A percentile compares a stretch with the other conserved stretches of the same genome.
phyloP scores from a whole-genome alignment of 2,329 filamentous ascomycete species.

The Xylaria polymorpha region DNA sequence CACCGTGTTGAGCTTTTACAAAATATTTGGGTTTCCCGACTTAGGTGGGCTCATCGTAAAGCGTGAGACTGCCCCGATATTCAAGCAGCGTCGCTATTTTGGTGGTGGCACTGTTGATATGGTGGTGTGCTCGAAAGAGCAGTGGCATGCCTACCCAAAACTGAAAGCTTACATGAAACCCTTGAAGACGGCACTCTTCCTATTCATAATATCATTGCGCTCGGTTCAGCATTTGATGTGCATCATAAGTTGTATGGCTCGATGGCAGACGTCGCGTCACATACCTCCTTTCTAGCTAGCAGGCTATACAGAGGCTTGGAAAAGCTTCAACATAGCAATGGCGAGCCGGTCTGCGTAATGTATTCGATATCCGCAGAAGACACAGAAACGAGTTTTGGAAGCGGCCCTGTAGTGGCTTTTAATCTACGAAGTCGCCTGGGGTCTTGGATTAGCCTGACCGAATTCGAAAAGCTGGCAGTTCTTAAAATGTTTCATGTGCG shows the following conservation, averaged over 20 bases:
- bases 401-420: conserved; percentile 85
- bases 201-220: conserved; percentile 87
- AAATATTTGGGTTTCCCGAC: conserved; percentile 97
- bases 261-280: conserved; percentile 75
- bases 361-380: conserved; percentile 61
- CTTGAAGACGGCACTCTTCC: conserved; percentile 93
- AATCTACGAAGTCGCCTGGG: conserved; percentile 78
- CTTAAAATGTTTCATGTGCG: conserved; percentile 85
- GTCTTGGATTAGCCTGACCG: conserved; percentile 81
- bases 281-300: conserved; percentile 74
- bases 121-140: conserved; percentile 79
- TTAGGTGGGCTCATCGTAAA: conserved; percentile 86
- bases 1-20: conserved; percentile 88
- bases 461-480: conserved; percentile 87
- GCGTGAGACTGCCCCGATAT: conserved; percentile 72
- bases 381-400: conserved; percentile 52
- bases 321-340: conserved; percentile 76
- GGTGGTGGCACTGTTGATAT: conserved; percentile 95
- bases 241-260: conserved; percentile 77
- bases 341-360: conserved; percentile 70
- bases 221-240: conserved; percentile 77
- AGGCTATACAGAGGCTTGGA: conserved; percentile 69
- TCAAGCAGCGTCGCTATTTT: conserved; percentile 81
- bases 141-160: conserved; percentile 87
- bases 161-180: conserved; percentile 77